phyloP scores from a whole-genome alignment of 2,329 filamentous ascomycete genomes.

The Exophiala mesophila region DNA sequence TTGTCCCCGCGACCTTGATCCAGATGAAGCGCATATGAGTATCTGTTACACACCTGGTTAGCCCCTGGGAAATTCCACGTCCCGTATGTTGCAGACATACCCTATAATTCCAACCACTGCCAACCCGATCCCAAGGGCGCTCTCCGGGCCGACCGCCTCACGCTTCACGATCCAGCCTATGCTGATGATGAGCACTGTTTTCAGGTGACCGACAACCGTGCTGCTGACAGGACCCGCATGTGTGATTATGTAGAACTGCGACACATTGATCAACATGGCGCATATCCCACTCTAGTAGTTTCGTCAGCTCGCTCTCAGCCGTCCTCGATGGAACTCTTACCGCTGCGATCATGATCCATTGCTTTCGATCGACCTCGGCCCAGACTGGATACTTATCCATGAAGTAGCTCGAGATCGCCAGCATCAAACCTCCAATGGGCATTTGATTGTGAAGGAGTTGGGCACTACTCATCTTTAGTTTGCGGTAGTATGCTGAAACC shows the following conservation, averaged over 20 bases:
- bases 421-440: conserved; percentile 56
- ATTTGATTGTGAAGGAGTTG: conserved; percentile 66
- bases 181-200: conserved; percentile 62
- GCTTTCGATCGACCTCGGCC: conserved; percentile 46
- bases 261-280: conserved; percentile 60
- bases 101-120: conserved; percentile 7
- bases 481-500: conserved; percentile 62
- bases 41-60: conserved; percentile 1
- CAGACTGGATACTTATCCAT: conserved; percentile 59
- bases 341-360: conserved; percentile 57
- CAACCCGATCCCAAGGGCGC: conserved; percentile 5
- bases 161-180: conserved; percentile 49
- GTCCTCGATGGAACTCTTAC: conserved; percentile 38
- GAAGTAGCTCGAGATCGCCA: conserved; percentile 63
- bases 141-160: conserved; percentile 4
- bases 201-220: conserved; percentile 62
- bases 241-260: conserved; percentile 26
- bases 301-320: background rate
- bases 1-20: conserved; percentile 3
- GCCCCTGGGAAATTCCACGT: too few relatives aligned
- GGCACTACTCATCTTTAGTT: conserved; percentile 62
- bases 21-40: conserved; percentile 8
- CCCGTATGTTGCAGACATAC: conserved; percentile 1
- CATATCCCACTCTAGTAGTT: conserved; percentile 54
- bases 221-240: conserved; percentile 55